These are phyloP conservation scores for Pseudocercospora crystallina DNA, from an alignment of 2,329 filamentous ascomycete species.

Conservation along the genomic window DNA sequence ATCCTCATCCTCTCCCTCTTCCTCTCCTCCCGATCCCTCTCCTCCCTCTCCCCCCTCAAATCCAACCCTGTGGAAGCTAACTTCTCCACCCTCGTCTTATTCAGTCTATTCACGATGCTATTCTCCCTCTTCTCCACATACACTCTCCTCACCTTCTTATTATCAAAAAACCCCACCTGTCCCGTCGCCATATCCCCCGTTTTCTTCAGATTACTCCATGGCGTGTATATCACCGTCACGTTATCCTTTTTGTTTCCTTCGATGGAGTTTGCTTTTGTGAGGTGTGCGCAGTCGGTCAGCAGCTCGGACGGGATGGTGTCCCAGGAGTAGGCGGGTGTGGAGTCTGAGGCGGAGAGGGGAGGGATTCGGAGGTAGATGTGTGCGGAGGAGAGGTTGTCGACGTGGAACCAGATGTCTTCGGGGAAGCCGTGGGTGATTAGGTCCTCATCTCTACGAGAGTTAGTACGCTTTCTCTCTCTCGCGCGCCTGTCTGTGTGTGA, in stretches of 20 bases:
- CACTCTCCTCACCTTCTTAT: constrained; percentile 78
- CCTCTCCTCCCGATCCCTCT: constrained; percentile 68
- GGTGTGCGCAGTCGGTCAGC: constrained; percentile 84
- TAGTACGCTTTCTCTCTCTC: constrained; percentile 15
- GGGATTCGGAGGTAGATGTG: constrained; percentile 88
- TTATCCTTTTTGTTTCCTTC: constrained; percentile 99
- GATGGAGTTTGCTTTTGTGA: constrained; percentile 98
- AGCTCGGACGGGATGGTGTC: constrained; percentile 74
- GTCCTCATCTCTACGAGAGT: constrained; percentile 73
- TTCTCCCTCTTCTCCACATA: constrained; percentile 82
- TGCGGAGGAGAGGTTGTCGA: constrained; percentile 92
- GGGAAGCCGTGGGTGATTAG: constrained; percentile 93
- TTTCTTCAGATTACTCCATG: constrained; percentile 94
- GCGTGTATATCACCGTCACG: constrained; percentile 93
- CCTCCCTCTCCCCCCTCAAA: constrained; percentile 77
- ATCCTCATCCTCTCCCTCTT: constrained; percentile 66
- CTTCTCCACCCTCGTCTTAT: constrained; percentile 91
- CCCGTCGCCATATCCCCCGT: constrained; percentile 93
- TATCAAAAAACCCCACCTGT: constrained; percentile 92
- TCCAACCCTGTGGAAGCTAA: constrained; percentile 61
- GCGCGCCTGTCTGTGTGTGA: constrained; percentile 6
- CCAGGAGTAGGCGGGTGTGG: constrained; percentile 71
- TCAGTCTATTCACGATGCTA: constrained; percentile 90
- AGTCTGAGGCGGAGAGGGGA: too few relatives aligned
- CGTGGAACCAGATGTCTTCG: constrained; percentile 98